Evolutionary conservation across 129 eudicot genomes (phyloP).

Genomic region (Escallonia rubra): DNA sequence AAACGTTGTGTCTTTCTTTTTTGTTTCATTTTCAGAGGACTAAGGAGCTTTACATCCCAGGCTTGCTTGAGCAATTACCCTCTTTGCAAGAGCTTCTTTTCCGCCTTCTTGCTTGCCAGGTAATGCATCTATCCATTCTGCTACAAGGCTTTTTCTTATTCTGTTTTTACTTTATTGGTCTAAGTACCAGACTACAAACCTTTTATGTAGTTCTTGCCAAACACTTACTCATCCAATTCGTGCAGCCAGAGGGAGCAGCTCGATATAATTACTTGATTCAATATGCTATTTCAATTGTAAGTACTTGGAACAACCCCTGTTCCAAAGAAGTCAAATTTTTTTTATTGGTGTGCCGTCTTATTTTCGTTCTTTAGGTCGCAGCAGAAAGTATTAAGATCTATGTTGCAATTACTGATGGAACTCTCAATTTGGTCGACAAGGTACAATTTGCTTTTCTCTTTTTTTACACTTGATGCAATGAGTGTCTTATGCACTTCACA

Average conservation of each 20-base stretch:
- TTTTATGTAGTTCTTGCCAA: background rate
- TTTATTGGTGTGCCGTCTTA: background rate
- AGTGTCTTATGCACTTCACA: background rate
- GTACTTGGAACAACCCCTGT: constrained; percentile 10
- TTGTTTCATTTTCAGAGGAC: constrained; percentile 37
- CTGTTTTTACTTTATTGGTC: background rate
- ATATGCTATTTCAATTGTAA: constrained; percentile 64
- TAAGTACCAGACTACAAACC: no score
- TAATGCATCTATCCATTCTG: constrained; percentile 10
- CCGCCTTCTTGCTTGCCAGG: constrained; percentile 73
- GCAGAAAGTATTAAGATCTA: constrained; percentile 70
- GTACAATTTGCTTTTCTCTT: constrained; percentile 17
- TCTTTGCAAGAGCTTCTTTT: constrained; percentile 61
- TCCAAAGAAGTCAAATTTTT: background rate
- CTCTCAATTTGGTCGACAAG: constrained; percentile 62
- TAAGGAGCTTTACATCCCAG: constrained; percentile 53
- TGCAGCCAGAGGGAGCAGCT: constrained; percentile 70
- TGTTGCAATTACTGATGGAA: constrained; percentile 60
- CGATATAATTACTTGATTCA: constrained; percentile 56
- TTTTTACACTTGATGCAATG: no score
- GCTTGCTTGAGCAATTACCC: constrained; percentile 65
- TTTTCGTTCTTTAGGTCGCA: constrained; percentile 50
- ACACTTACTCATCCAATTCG: background rate
- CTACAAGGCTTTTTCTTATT: background rate
- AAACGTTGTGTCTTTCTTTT: background rate